Evolutionary conservation across 371 early-diverging fungal genomes (phyloP).

Genomic region (Mucor saturninus): DNA sequence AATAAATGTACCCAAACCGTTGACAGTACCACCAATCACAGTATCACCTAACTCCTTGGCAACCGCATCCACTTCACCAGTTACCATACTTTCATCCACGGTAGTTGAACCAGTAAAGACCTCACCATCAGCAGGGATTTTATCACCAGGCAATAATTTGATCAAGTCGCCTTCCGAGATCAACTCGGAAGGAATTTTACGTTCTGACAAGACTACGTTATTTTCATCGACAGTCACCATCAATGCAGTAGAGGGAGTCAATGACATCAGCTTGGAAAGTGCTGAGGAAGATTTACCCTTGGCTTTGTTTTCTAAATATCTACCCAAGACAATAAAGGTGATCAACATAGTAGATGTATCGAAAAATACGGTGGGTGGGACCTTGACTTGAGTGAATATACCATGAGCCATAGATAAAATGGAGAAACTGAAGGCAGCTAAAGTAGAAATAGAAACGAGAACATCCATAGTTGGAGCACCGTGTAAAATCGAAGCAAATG

Average conservation of each 20-base stretch:
- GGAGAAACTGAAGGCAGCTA: slow-evolving; percentile 81
- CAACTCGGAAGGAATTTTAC: slow-evolving; percentile 82
- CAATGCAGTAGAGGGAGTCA: slow-evolving; percentile 75
- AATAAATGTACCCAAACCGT: slow-evolving; percentile 78
- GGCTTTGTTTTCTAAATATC: slow-evolving; percentile 92
- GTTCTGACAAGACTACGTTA: slow-evolving; percentile 57
- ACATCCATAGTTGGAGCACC: slow-evolving; percentile 96
- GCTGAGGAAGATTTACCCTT: slow-evolving; percentile 93
- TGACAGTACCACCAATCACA: slow-evolving; percentile 94
- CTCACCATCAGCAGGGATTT: slow-evolving; percentile 91
- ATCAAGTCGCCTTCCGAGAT: slow-evolving; percentile 85
- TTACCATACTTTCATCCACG: slow-evolving; percentile 97
- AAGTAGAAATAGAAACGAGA: slow-evolving; percentile 86
- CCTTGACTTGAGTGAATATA: slow-evolving; percentile 21
- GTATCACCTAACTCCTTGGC: slow-evolving; percentile 67
- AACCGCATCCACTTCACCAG: slow-evolving; percentile 97
- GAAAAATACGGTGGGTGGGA: slow-evolving; percentile 81
- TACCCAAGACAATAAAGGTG: slow-evolving; percentile 88
- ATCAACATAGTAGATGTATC: slow-evolving; percentile 92
- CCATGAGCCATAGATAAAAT: slow-evolving; percentile 58
- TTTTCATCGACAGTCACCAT: slow-evolving; percentile 33
- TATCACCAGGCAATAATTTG: slow-evolving; percentile 91
- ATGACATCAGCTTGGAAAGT: slow-evolving; percentile 82
- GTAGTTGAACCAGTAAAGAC: slow-evolving; percentile 80
- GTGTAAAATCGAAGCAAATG: slow-evolving; percentile 81